phyloP scores from a whole-genome alignment of 2,329 filamentous ascomycete genomes.

The Thielaviopsis euricoi region DNA sequence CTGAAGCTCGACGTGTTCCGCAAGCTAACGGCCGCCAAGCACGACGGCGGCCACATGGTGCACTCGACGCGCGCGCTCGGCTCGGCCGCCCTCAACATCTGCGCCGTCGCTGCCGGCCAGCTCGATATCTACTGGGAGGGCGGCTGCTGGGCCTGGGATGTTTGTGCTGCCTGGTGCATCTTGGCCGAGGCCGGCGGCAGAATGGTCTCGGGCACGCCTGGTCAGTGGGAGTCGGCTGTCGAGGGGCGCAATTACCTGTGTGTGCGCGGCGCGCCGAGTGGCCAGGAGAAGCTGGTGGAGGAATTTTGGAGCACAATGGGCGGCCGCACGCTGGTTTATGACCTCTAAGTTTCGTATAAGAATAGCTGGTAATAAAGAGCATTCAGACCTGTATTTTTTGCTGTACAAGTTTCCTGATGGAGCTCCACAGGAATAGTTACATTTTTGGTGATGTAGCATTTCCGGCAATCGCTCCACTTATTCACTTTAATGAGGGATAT shows the following conservation, averaged over 20 bases:
- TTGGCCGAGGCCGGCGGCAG: constrained; percentile 57
- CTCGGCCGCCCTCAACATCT: constrained; percentile 60
- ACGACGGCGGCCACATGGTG: constrained; percentile 57
- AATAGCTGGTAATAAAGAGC: background rate
- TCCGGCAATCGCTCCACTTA: too few species aligned
- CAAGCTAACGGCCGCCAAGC: constrained; percentile 38
- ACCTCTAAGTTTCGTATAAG: background rate
- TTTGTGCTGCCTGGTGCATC: constrained; percentile 67
- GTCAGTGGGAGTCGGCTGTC: constrained; percentile 47
- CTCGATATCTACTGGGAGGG: constrained; percentile 69
- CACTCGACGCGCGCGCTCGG: constrained; percentile 57
- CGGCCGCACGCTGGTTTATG: constrained; percentile 33
- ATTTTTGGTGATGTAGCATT: background rate
- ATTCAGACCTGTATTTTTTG: background rate
- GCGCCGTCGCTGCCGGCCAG: constrained; percentile 52
- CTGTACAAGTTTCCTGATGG: too few species aligned
- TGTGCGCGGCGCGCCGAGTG: constrained; percentile 40
- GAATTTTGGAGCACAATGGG: constrained; percentile 49
- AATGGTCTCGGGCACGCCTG: constrained; percentile 58
- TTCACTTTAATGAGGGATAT: too few species aligned
- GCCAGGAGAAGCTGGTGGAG: constrained; percentile 44
- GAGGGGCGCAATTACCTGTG: constrained; percentile 47
- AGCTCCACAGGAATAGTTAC: background rate
- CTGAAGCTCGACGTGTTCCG: constrained; percentile 52
- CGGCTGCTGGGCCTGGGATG: constrained; percentile 75